Base-by-base conservation (phyloP, 2,329 filamentous ascomycete species). In the Fusarium nisikadoi region DNA sequence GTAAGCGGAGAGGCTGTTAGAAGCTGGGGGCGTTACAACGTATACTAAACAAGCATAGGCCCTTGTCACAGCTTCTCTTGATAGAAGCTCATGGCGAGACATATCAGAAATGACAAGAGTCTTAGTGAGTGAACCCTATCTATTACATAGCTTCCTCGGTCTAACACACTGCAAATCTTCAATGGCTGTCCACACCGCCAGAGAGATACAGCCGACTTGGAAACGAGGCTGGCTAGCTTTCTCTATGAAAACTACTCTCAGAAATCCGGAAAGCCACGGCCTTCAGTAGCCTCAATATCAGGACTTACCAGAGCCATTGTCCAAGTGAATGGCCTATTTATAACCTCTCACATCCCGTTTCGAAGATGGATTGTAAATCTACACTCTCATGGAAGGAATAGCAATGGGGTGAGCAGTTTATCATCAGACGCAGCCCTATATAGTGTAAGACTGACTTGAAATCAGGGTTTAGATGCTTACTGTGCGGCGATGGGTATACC, bases 51-150 rank as follows among this genome's bases (percentile, higher is more conserved):
- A 9, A 25, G 0, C 6, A 1, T 19, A 66, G 63, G 50, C 63
- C 10, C 63, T 66, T 10, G 17, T 55, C 3, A 57, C 25, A 9
- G 63, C 59, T 16, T 20, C 27, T 3, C 50, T 66, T 9, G 45
- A 50, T 1, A 19, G 27, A 2, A 5, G 6, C n/a, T 23, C 19
- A 0, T 66, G 63, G 63, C 38, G 23, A 20, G 59, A 58, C 2
- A 57, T 64, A 23, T 41, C 45, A 2, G 59, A 64, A n/a, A 66
- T 52, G 63, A 20, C 59, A 4, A 16, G 50, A 41, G 39, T 66
- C 0, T 8, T 57, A 9, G 63, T 33, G 39, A 33, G 58, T 13
- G 6, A 6, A 2, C 1, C 8, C 11, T 6, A 27, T 11, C 17
- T 2, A 6, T 16, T 19, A 5, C 5, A 7, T 2, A 10, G 1